Evolutionary conservation across 768 basidiomycete species (phyloP).

Genomic region (Mycena pura): DNA sequence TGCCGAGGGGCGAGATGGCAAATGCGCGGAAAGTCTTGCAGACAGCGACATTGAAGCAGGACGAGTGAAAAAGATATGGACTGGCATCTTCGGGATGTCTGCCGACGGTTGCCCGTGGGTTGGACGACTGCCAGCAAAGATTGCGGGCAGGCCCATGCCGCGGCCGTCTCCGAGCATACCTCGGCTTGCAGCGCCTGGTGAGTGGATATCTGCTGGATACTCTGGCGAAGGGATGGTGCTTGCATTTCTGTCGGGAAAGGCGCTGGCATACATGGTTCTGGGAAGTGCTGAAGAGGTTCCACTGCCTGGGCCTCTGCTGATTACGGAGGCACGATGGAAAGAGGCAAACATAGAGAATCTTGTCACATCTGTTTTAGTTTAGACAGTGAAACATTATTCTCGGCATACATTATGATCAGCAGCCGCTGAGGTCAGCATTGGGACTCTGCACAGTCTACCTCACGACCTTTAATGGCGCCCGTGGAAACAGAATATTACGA

Average conservation of each 20-base stretch:
- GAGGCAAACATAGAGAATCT: constrained; percentile 20
- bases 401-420: not conserved
- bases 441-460: constrained; percentile 4
- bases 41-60: constrained; percentile 42
- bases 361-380: constrained; percentile 10
- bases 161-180: not conserved
- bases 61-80: constrained; percentile 57
- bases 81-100: constrained; percentile 53
- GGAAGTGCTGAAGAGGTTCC: constrained; percentile 31
- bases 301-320: constrained; percentile 52
- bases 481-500: constrained; percentile 92
- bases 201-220: constrained; percentile 62
- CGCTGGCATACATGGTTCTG: constrained; percentile 55
- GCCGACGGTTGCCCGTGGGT: constrained; percentile 58
- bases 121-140: constrained; percentile 47
- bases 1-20: constrained; percentile 46
- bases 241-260: constrained; percentile 55
- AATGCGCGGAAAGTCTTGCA: not conserved
- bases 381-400: not conserved
- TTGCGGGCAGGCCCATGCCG: constrained; percentile 37
- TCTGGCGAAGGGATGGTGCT: constrained; percentile 61
- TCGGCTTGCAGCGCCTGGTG: constrained; percentile 40
- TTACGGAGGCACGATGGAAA: constrained; percentile 43
- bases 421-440: not conserved
- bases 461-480: constrained; percentile 66